Conservation (phyloP, 768 basidiomycete genomes). For the Suillus variegatus region DNA sequence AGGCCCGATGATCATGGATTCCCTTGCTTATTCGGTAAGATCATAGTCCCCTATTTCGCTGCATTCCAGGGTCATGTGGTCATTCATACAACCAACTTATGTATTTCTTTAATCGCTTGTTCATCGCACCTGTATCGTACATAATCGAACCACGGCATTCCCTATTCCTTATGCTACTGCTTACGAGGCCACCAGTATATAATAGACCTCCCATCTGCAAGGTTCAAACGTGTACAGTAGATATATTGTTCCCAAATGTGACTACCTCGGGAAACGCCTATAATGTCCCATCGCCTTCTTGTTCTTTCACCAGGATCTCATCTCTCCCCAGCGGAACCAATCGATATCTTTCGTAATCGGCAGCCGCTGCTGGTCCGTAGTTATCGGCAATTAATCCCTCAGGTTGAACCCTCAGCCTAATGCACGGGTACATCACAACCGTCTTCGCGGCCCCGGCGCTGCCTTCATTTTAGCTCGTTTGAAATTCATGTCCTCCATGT, state of each 20-base stretch:
- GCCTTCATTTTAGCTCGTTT: background rate
- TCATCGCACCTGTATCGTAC: background rate
- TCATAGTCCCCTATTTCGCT: background rate
- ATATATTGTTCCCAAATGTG: background rate
- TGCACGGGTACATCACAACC: background rate
- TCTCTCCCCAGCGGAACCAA: too few relatives aligned
- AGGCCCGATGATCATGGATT: background rate
- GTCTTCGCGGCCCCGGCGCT: background rate
- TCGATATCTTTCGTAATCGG: background rate
- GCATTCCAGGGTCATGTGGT: background rate
- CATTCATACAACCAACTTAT: background rate
- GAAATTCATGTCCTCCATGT: background rate
- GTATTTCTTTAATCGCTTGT: conserved; percentile 1
- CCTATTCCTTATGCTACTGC: conserved; percentile 1
- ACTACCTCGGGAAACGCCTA: background rate
- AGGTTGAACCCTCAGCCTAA: background rate
- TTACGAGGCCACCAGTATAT: background rate
- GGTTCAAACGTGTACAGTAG: background rate
- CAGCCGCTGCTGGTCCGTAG: background rate
- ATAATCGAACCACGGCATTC: background rate
- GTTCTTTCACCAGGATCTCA: background rate
- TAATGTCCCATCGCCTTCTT: background rate
- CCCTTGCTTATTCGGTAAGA: background rate
- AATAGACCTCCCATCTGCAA: conserved; percentile 1
- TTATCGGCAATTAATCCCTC: background rate